Percentiles rank a stretch among this genome's conserved stretches.
These are phyloP conservation scores for Fusarium pseudonygamai DNA, from an alignment of 2,329 filamentous ascomycete species.

Conservation along the genomic window DNA sequence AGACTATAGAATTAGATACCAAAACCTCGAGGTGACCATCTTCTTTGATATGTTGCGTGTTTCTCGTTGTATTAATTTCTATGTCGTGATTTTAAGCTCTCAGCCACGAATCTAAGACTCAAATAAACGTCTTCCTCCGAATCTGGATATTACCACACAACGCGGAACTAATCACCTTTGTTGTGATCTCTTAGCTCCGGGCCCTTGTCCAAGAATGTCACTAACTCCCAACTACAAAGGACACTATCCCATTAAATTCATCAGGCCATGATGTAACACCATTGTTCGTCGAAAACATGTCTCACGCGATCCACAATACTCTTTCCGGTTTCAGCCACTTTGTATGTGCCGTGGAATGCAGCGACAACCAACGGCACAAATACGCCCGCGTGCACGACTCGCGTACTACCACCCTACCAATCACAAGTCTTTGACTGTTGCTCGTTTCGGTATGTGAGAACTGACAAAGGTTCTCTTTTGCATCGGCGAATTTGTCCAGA, in stretches of 20 bases:
- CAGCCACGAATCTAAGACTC: background rate
- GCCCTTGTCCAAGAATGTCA: background rate
- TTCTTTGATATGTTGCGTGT: fast-evolving
- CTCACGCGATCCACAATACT: background rate
- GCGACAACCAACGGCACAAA: background rate
- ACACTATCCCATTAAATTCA: fast-evolving
- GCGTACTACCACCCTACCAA: background rate
- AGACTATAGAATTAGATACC: background rate
- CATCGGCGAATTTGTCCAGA: background rate
- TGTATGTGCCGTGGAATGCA: background rate
- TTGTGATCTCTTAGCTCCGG: background rate
- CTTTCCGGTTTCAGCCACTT: background rate
- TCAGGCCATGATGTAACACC: background rate
- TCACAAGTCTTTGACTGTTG: fast-evolving
- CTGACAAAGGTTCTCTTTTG: background rate
- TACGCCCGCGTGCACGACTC: background rate
- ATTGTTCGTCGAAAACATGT: background rate
- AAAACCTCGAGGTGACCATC: fast-evolving
- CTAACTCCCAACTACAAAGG: fast-evolving
- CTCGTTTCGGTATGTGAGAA: background rate
- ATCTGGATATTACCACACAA: fast-evolving
- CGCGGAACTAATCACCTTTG: background rate
- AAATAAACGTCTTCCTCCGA: fast-evolving
- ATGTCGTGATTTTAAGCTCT: background rate
- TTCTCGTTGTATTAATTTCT: fast-evolving